A percentile compares a stretch with the other conserved stretches of the same genome.
Conservation (phyloP, 1,139 yeast genomes). For the Zygosaccharomyces sapae region DNA sequence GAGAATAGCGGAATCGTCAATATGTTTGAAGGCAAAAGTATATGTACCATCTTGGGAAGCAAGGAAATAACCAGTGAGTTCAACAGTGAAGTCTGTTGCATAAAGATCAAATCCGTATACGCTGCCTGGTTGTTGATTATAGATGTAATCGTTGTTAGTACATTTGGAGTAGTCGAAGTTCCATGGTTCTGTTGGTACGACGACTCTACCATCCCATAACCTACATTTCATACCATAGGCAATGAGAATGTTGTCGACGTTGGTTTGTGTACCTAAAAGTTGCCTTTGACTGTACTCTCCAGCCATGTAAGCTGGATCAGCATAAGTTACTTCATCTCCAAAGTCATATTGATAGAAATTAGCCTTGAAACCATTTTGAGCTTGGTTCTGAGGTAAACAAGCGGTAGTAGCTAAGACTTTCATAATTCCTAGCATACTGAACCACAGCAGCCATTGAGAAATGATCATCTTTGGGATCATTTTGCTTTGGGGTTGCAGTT, state of each 20-base stretch:
- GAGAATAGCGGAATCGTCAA: conserved; percentile 33
- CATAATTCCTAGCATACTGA: no score
- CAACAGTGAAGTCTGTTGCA: conserved; percentile 25
- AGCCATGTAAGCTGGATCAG: conserved; percentile 5
- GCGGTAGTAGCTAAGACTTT: not conserved
- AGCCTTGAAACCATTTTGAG: conserved; percentile 5
- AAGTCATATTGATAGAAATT: conserved; percentile 4
- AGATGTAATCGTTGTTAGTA: not conserved
- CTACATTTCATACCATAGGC: conserved; percentile 2
- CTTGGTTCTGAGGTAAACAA: conserved; percentile 8
- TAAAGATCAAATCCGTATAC: conserved; percentile 21
- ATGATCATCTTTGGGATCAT: no score
- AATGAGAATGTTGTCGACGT: conserved; percentile 1
- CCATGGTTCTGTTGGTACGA: not conserved
- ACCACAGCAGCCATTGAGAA: no score
- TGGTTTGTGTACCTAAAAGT: conserved; percentile 1
- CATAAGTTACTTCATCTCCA: conserved; percentile 3
- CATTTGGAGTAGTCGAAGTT: not conserved
- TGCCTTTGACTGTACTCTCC: conserved; percentile 2
- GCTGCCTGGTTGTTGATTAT: conserved; percentile 3
- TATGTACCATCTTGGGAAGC: conserved; percentile 30
- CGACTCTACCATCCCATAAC: not conserved
- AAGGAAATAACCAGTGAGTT: conserved; percentile 31
- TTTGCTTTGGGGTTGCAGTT: no score
- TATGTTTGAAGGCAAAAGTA: conserved; percentile 18